phyloP scores from a whole-genome alignment of 1,284 basidiomycete species.

The Polyporus tsugae region DNA sequence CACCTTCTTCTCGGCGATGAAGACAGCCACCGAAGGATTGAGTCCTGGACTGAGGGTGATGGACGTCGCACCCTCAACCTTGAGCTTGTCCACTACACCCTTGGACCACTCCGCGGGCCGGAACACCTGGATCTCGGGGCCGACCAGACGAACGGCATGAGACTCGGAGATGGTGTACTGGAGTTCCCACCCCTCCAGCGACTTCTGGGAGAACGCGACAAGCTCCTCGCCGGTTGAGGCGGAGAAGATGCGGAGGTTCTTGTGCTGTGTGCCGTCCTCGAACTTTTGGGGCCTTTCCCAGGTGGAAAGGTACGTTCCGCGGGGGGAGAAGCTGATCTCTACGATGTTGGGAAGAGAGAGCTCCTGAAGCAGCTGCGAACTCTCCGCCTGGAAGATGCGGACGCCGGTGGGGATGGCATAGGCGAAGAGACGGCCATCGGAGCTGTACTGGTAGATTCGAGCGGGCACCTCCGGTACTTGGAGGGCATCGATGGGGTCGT shows the following conservation, averaged over 20 bases:
- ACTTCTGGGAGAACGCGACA: slow-evolving; percentile 85
- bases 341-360: slow-evolving; percentile 77
- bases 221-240: slow-evolving; percentile 84
- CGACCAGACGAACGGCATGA: slow-evolving; percentile 86
- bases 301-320: slow-evolving; percentile 91
- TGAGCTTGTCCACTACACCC: slow-evolving; percentile 84
- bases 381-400: slow-evolving; percentile 80
- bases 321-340: slow-evolving; percentile 92
- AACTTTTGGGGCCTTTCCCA: slow-evolving; percentile 92
- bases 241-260: slow-evolving; percentile 89
- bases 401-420: slow-evolving; percentile 84
- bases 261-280: slow-evolving; percentile 85
- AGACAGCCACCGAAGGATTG: slow-evolving; percentile 88
- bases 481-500: slow-evolving; percentile 74
- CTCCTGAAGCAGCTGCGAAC: slow-evolving; percentile 75
- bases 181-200: slow-evolving; percentile 86
- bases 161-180: slow-evolving; percentile 94
- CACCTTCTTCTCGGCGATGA: slow-evolving; percentile 94
- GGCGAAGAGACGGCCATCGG: slow-evolving; percentile 88
- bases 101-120: slow-evolving; percentile 80
- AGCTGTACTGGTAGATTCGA: slow-evolving; percentile 85
- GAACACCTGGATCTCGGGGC: slow-evolving; percentile 90
- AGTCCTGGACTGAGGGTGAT: slow-evolving; percentile 84
- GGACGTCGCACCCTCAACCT: slow-evolving; percentile 82
- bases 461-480: slow-evolving; percentile 72